A percentile compares a stretch with the other conserved stretches of the same genome.
These are phyloP conservation scores for Tricholoma matsutake DNA, from an alignment of 768 basidiomycete genomes.

Conservation along the genomic window DNA sequence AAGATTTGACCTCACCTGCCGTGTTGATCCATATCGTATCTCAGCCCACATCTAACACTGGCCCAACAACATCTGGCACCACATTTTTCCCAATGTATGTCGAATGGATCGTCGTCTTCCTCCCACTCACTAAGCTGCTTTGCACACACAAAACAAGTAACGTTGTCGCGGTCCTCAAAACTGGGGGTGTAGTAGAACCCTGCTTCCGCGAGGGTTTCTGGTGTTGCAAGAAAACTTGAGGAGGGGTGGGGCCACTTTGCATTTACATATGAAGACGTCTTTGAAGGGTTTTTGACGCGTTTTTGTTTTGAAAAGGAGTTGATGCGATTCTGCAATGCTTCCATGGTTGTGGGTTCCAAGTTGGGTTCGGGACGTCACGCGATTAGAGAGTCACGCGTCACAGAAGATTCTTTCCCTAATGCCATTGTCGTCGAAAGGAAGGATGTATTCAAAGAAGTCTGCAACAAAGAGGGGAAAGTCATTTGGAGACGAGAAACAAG, in stretches of 20 bases:
- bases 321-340: conserved; percentile 53
- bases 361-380: conserved; percentile 38
- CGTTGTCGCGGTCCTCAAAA: conserved; percentile 66
- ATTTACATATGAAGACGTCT: conserved; percentile 41
- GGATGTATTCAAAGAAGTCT: conserved; percentile 36
- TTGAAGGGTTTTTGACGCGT: conserved; percentile 55
- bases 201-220: conserved; percentile 76
- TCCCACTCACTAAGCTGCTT: conserved; percentile 88
- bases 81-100: conserved; percentile 76
- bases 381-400: conserved; percentile 16
- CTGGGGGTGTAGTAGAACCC: conserved; percentile 85
- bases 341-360: conserved; percentile 43
- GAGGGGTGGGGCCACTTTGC: conserved; percentile 81
- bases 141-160: conserved; percentile 80
- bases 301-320: conserved; percentile 67
- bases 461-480: conserved; percentile 23
- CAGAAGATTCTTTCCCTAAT: background rate
- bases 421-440: conserved; percentile 21
- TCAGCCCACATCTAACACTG: conserved; percentile 66
- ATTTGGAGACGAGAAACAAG: background rate
- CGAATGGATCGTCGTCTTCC: conserved; percentile 78
- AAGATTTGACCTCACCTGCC: conserved; percentile 41
- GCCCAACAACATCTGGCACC: conserved; percentile 75
- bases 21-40: conserved; percentile 51
- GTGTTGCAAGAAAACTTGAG: conserved; percentile 58